These are phyloP conservation scores for Cyclotella baltica DNA, from an alignment of 108 stramenopile genomes.

Conservation along the genomic window DNA sequence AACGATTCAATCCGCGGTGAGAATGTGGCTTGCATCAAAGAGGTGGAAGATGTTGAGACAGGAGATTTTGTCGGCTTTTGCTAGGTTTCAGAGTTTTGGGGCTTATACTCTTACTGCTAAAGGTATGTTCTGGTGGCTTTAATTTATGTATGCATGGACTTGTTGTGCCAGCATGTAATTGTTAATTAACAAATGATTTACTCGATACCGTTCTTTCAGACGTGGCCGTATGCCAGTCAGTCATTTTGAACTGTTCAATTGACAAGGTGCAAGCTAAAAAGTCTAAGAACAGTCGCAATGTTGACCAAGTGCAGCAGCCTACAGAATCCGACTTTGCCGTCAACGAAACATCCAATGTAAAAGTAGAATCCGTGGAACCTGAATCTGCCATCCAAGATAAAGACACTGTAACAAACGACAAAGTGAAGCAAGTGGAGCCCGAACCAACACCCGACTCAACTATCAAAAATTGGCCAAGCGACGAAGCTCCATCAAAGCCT, in stretches of 20 bases:
- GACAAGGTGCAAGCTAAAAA: neutral
- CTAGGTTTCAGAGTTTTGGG: neutral
- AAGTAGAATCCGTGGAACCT: too few species aligned
- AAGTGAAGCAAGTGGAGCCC: too few species aligned
- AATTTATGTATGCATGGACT: neutral
- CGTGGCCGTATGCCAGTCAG: neutral
- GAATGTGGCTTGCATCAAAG: neutral
- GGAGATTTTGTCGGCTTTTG: conserved; percentile 1
- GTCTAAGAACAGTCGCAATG: too few species aligned
- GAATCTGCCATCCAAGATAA: too few species aligned
- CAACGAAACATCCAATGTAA: too few species aligned
- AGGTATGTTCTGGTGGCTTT: neutral
- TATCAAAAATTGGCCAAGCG: too few species aligned
- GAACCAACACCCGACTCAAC: too few species aligned
- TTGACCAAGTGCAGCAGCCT: too few species aligned
- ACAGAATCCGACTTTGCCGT: too few species aligned
- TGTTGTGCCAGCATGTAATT: too few species aligned
- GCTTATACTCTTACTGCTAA: neutral
- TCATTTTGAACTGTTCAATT: neutral
- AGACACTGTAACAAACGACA: too few species aligned
- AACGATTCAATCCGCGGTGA: neutral
- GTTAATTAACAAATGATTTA: neutral
- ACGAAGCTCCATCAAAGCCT: neutral
- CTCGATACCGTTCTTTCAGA: neutral
- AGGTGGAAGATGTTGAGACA: conserved; percentile 3